These are phyloP conservation scores for Ascochyta fabae DNA, from an alignment of 2,329 filamentous ascomycete species.

Conservation along the genomic window DNA sequence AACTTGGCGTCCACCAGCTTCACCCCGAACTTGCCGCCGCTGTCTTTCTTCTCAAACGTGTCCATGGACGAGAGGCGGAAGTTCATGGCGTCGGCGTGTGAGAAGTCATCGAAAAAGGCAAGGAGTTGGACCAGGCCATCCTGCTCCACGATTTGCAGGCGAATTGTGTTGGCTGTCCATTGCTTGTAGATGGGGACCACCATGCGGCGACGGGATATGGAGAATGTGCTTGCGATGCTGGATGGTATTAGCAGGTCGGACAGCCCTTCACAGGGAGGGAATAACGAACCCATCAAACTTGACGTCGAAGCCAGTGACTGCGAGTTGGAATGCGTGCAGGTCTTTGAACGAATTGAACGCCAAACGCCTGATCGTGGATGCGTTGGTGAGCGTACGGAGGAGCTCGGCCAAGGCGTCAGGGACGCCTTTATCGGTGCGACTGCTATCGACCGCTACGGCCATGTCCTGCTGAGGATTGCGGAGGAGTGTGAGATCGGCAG, in stretches of 20 bases:
- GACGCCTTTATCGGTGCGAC: conserved; percentile 50
- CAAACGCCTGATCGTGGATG: conserved; percentile 73
- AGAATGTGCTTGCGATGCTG: conserved; percentile 71
- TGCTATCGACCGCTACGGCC: conserved; percentile 70
- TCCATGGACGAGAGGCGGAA: conserved; percentile 86
- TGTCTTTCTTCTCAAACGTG: conserved; percentile 70
- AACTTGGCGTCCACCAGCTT: conserved; percentile 92
- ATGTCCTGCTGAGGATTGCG: conserved; percentile 79
- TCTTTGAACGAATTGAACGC: conserved; percentile 56
- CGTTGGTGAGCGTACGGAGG: conserved; percentile 62
- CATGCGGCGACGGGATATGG: conserved; percentile 83
- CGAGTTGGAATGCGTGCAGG: conserved; percentile 78
- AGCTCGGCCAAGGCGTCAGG: conserved; percentile 69
- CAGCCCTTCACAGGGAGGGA: neutral
- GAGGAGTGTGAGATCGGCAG: conserved; percentile 46
- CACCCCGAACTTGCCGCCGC: conserved; percentile 68
- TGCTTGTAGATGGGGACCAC: conserved; percentile 94
- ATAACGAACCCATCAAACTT: conserved; percentile 46
- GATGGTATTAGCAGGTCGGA: conserved; percentile 27
- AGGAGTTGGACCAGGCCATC: conserved; percentile 79
- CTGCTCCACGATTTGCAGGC: conserved; percentile 79
- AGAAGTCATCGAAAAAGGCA: conserved; percentile 88
- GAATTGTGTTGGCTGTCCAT: conserved; percentile 82
- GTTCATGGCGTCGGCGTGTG: conserved; percentile 86
- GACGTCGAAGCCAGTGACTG: conserved; percentile 80